Evolutionary conservation across 225 moss, liverwort and hornwort species (phyloP).

Genomic region (Pleurozium schreberi): DNA sequence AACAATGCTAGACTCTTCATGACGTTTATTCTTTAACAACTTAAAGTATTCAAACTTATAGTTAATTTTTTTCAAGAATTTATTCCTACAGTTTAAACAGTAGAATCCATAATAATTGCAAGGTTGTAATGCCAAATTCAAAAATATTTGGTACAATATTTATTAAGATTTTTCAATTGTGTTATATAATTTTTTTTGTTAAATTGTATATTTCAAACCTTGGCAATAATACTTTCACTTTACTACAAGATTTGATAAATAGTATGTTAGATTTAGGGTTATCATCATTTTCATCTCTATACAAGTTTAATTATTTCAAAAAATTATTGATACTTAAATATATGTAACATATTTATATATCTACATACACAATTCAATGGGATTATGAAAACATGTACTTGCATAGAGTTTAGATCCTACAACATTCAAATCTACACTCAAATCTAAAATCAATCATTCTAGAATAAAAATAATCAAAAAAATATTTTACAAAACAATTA

Average conservation of each 20-base stretch:
- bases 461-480: neutral
- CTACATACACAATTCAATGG: too few species aligned
- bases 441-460: neutral
- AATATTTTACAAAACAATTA: neutral
- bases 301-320: neutral
- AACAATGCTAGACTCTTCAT: neutral
- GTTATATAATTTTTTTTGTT: neutral
- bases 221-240: neutral
- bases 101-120: neutral
- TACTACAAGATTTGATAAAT: neutral
- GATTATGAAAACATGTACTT: neutral
- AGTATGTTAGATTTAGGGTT: neutral
- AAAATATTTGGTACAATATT: neutral
- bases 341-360: neutral
- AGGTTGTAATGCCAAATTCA: neutral
- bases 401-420: neutral
- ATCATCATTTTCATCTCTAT: neutral
- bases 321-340: neutral
- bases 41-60: neutral
- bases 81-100: too few species aligned
- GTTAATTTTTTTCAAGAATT: neutral
- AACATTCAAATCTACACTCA: neutral
- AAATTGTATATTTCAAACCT: neutral
- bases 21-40: rapidly evolving
- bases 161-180: neutral